Base-by-base conservation (phyloP, 139 green algal species). In the Zygnema cylindricum region DNA sequence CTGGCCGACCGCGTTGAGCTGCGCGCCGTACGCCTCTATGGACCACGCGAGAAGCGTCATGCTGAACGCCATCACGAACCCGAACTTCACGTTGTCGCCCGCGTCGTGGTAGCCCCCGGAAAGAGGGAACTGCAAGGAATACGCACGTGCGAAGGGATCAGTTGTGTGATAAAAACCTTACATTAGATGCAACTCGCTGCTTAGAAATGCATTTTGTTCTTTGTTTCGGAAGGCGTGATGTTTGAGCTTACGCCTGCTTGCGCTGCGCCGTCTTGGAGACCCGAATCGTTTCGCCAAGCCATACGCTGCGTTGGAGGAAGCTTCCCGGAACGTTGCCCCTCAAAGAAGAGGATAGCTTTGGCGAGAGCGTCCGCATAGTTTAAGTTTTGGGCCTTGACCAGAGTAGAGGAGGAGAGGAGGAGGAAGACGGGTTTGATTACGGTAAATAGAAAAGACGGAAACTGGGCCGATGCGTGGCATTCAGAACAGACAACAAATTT, bases 21-120 rank as follows among this genome's bases (percentile, higher is more conserved):
- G 69, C 21, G 88, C 43, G 22, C 85, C 84, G 81, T 97, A 97
- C 25, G 91, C 69, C 32, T 95, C 42, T 38, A 95, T 89, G 43
- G 82, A 82, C 91, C 95, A 96, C 1, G 95, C 92, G 49, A 97
- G 92, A 57, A 94, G 76, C 30, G 94, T 85, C 2, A 95, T 92
- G 35, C 93, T 94, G 91, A 95, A 97, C 35, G 95, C 95, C 32
- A 94, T 92, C 22, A 95, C 94, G 11, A 93, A 87, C 23, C 91
- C 95, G 81, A 95, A 95, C 83, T 96, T 96, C 32, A 96, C 94
- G 73, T 95, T n/a, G n/a, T n/a, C n/a, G n/a, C n/a, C n/a, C n/a
- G n/a, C n/a, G n/a, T n/a, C n/a, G n/a, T n/a, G n/a, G n/a, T 94
- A 71, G 95, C 94, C 1, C 94, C 94, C 30, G 94, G 89, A 75